Base-by-base conservation (phyloP, 2,329 filamentous ascomycete genomes). In the Colletotrichum tropicale region DNA sequence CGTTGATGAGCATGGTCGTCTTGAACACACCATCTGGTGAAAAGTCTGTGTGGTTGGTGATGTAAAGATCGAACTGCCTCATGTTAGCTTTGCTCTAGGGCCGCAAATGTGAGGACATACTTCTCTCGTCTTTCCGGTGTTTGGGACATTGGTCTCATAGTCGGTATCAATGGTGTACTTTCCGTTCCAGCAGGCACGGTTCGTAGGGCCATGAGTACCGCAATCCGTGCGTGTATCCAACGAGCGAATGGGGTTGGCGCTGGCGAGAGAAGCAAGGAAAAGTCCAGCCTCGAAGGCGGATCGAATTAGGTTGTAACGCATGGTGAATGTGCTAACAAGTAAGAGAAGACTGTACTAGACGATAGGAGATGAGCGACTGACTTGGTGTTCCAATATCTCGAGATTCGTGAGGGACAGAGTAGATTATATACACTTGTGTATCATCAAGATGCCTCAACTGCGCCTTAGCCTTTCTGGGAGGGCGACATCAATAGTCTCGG, bases 1-100 rank as follows among this genome's bases (percentile, higher is more conserved):
- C 86, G 78, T 89, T 89, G 79, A 90, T 81, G 48, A 91, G 82
- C 80, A 93, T 87, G 10, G 76, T 79, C 30, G 76, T 70, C 77
- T 79, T 81, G 61, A 52, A 64, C 12, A 80, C 74, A 18, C 80
- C 80, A 30, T 81, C 80, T 2, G 79, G 76, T 15, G 78, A 78
- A 6, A 74, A 58, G 56, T 71, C 66, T 18, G 78, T 76, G 28
- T 76, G 69, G 55, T 81, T 79, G 48, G 78, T 80, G 38, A 84
- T 78, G 61, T 78, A 80, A 6, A 83, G 69, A 58, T 82, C 77
- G 56, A 77, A 81, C 80, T 82, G 34, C 12, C 5, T 70, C 16
- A 16, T 26, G n/a, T 71, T 13, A 66, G 68, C 6, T 5, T 7
- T n/a, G 28, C 28, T n/a, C 15, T 32, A 12, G 13, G 21, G 16